Evolutionary conservation across 1,284 basidiomycete genomes (phyloP).

Genomic region (Boletus sp.): DNA sequence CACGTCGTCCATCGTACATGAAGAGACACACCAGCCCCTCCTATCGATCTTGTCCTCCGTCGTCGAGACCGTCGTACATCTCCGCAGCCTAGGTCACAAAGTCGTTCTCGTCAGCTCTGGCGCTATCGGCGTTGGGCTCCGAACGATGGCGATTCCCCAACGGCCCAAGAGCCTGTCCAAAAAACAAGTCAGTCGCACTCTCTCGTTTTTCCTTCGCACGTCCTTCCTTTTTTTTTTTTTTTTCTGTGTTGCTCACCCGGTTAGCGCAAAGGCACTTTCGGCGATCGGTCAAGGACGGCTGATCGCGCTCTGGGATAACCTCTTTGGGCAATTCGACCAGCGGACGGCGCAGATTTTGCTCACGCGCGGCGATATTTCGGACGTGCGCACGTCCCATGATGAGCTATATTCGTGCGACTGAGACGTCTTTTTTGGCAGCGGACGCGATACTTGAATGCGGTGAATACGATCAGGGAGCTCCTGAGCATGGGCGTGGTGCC

Average conservation of each 20-base stretch:
- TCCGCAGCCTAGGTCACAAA: conserved; percentile 82
- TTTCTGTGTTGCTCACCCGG: conserved; percentile 9
- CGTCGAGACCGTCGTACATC: conserved; percentile 84
- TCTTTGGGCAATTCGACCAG: conserved; percentile 91
- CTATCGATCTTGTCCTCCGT: conserved; percentile 88
- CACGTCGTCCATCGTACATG: conserved; percentile 91
- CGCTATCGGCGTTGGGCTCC: conserved; percentile 91
- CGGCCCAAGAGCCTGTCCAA: conserved; percentile 83
- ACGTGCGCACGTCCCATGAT: conserved; percentile 54
- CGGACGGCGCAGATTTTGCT: conserved; percentile 94
- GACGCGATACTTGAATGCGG: conserved; percentile 90
- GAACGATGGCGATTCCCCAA: conserved; percentile 83
- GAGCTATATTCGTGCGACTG: neutral
- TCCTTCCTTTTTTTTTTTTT: too few species aligned
- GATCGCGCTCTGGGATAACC: conserved; percentile 95
- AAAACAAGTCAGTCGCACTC: conserved; percentile 64
- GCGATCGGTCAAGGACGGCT: conserved; percentile 95
- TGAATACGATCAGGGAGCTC: conserved; percentile 88
- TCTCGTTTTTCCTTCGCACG: neutral
- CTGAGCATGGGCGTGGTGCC: conserved; percentile 87
- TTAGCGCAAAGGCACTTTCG: conserved; percentile 71
- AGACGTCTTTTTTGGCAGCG: conserved; percentile 48
- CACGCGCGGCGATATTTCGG: conserved; percentile 94
- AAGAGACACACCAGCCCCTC: conserved; percentile 85
- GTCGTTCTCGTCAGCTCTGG: conserved; percentile 96